phyloP scores from a whole-genome alignment of 768 basidiomycete species.

The Lactifluus pinguis region DNA sequence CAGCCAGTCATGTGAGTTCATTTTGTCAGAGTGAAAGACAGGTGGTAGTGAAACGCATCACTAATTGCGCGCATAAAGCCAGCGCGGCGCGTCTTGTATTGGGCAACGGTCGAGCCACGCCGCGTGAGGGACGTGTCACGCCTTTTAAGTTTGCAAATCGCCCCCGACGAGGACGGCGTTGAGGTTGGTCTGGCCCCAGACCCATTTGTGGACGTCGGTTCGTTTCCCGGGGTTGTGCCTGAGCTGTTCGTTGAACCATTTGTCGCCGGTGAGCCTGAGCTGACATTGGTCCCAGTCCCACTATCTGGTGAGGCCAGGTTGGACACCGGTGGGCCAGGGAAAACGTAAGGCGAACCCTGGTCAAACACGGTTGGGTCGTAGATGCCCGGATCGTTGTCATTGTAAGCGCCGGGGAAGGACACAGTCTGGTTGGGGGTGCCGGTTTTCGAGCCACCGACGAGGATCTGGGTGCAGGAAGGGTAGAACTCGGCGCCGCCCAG shows the following conservation, averaged over 20 bases:
- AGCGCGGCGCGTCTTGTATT: not conserved
- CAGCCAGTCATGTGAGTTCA: not conserved
- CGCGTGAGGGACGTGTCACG: not conserved
- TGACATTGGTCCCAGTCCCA: not conserved
- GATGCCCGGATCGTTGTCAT: slow-evolving; percentile 62
- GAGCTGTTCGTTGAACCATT: not conserved
- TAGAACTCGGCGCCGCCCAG: slow-evolving; percentile 73
- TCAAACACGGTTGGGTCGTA: slow-evolving; percentile 36
- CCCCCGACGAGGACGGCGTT: not conserved
- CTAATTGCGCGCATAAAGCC: slow-evolving; percentile 7
- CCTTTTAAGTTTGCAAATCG: slow-evolving; percentile 5
- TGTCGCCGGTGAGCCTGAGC: not conserved
- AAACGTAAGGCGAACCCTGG: not conserved
- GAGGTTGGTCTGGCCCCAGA: not conserved
- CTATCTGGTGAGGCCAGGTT: slow-evolving; percentile 12
- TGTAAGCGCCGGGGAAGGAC: slow-evolving; percentile 65
- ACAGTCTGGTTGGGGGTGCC: slow-evolving; percentile 51
- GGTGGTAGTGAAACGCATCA: not conserved
- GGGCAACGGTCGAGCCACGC: not conserved
- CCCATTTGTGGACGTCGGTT: not conserved
- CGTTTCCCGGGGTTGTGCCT: not conserved
- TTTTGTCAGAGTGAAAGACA: not conserved
- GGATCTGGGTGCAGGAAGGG: slow-evolving; percentile 53
- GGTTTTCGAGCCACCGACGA: slow-evolving; percentile 44
- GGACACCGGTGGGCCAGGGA: slow-evolving; percentile 17